These are phyloP conservation scores for Paracamarosporium sp. DNA, from an alignment of 2,329 filamentous ascomycete genomes.

Conservation along the genomic window DNA sequence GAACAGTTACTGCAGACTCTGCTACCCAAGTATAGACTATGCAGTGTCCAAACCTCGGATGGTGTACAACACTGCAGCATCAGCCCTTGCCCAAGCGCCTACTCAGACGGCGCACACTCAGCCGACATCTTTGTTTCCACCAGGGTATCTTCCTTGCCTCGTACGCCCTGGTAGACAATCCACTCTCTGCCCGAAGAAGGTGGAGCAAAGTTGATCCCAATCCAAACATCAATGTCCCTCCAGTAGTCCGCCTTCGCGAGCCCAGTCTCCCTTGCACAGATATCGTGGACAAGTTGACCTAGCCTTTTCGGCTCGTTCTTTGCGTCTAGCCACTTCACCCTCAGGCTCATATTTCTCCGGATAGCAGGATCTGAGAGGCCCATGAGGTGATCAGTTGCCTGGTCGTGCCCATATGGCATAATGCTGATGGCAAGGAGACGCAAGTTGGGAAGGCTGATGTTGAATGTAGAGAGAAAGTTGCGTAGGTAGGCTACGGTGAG, in stretches of 20 bases:
- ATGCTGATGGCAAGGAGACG: slow-evolving; percentile 21
- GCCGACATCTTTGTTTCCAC: not conserved
- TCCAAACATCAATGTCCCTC: slow-evolving; percentile 4
- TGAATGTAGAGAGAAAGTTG: slow-evolving; percentile 3
- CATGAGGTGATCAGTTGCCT: slow-evolving; percentile 8
- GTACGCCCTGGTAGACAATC: slow-evolving; percentile 6
- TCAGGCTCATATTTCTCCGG: not conserved
- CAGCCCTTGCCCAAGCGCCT: too few species aligned
- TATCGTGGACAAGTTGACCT: slow-evolving; percentile 7
- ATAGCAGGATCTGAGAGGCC: not conserved
- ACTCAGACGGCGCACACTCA: not conserved
- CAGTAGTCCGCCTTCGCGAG: slow-evolving; percentile 6
- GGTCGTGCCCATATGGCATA: slow-evolving; percentile 16
- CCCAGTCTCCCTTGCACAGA: slow-evolving; percentile 11
- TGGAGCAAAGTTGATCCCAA: slow-evolving; percentile 2
- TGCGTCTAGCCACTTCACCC: slow-evolving; percentile 10
- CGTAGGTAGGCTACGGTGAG: slow-evolving; percentile 8
- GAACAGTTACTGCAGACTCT: too few species aligned
- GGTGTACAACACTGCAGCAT: too few species aligned
- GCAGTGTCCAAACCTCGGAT: too few species aligned
- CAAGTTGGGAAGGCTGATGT: slow-evolving; percentile 12
- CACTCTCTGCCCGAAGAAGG: slow-evolving; percentile 6
- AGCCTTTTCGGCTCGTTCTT: slow-evolving; percentile 13
- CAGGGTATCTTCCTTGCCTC: not conserved
- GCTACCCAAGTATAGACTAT: too few species aligned